Evolutionary conservation across 1,284 basidiomycete genomes (phyloP), one percentile per base, ranked within the genome.

Genomic region (Cystobasidium sp.): DNA sequence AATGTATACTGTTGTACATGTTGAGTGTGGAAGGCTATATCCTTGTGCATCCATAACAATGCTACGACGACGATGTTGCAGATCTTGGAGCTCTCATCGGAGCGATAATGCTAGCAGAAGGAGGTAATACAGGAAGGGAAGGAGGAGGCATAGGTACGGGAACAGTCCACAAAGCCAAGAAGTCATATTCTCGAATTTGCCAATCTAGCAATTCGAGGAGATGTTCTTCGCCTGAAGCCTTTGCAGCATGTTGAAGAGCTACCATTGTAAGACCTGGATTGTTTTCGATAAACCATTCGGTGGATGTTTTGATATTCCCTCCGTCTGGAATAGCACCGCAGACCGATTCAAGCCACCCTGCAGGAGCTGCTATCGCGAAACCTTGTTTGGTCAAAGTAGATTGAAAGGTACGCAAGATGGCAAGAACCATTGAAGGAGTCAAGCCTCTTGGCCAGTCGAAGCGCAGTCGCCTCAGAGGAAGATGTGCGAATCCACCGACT

Each of bases 221-320:
- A 47, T 43, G 14, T 31, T 66, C 49, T 44, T 66, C 64, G 12
- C 53, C 39, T 16, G 47, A 52, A 22, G 37, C 10, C 31, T 16
- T 53, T 16, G 64, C 64, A 18, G 31, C 64, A 20, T 43, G 14
- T 53, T 53, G 49, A 6, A 66, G 24, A 7, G 64, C 64, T 9
- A 66, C 39, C 64, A 66, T 66, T 41, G 64, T 66, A 22, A 66
- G 51, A 53, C 64, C 64, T 41, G 64, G 64, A 43, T 66, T 66
- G 49, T 66, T 66, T 22, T 66, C 64, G 24, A 66, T 51, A 20
- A 66, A 66, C 64, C 64, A 66, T 44, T 66, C 64, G 18, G 64
- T 66, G 18, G 64, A 66, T 37, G 64, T 66, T 18, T 66, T 66
- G 51, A 66, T 66, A 18, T 66, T 66, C 18, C 64, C 64, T 37